phyloP scores from a whole-genome alignment of 2,329 filamentous ascomycete species.

The Cadophora malorum region DNA sequence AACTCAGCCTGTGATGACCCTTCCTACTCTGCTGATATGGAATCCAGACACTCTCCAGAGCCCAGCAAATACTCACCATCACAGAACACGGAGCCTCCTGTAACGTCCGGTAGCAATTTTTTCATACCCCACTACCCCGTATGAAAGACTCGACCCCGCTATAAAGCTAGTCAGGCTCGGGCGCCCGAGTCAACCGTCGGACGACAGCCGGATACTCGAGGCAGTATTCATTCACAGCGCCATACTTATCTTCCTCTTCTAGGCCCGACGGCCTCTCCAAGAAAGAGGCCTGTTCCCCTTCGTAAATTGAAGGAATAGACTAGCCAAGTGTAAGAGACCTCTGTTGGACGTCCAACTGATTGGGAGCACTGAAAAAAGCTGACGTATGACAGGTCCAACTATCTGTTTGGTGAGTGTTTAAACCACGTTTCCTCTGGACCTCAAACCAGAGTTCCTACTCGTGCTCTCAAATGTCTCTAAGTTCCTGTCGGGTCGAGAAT shows the following conservation, averaged over 20 bases:
- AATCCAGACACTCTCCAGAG: background rate
- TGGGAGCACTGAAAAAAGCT: background rate
- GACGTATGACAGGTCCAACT: background rate
- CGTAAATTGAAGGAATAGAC: background rate
- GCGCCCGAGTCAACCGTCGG: background rate
- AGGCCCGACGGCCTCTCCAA: background rate
- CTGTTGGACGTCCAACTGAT: background rate
- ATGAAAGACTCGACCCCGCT: slow-evolving; percentile 1
- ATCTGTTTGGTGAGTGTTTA: background rate
- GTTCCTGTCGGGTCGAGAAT: background rate
- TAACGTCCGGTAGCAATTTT: background rate
- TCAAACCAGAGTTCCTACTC: background rate
- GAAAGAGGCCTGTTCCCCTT: background rate
- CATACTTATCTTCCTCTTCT: background rate
- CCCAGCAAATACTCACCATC: background rate
- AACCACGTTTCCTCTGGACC: background rate
- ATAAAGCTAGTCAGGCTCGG: background rate
- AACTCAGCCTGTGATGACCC: background rate
- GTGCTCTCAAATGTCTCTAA: background rate
- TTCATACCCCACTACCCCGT: slow-evolving; percentile 14
- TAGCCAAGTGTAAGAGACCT: background rate
- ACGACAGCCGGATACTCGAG: slow-evolving; percentile 6
- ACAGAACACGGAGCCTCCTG: background rate
- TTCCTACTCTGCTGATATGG: background rate
- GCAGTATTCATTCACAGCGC: background rate